phyloP scores from a whole-genome alignment of 2,329 filamentous ascomycete genomes.

The Xylariaceae sp. region DNA sequence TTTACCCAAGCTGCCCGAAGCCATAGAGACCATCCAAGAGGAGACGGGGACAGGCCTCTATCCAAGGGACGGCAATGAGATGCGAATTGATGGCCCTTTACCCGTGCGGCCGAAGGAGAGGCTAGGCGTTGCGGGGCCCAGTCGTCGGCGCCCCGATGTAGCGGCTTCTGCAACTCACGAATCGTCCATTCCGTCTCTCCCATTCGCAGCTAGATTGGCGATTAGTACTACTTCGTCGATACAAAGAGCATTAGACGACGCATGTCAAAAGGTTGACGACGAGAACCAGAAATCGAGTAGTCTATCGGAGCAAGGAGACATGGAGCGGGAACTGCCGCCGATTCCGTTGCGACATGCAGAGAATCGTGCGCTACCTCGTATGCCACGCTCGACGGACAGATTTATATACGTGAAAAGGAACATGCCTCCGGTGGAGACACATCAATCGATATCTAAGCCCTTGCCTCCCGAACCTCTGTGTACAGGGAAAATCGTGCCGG shows the following conservation, averaged over 20 bases:
- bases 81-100: neutral
- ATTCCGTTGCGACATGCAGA: conserved; percentile 7
- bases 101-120: conserved; percentile 1
- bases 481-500: conserved; percentile 5
- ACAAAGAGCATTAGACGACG: conserved; percentile 30
- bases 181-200: conserved; percentile 27
- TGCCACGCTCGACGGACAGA: conserved; percentile 13
- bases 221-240: conserved; percentile 29
- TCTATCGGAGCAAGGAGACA: conserved; percentile 1
- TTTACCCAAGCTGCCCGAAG: conserved; percentile 16
- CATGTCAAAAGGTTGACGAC: conserved; percentile 26
- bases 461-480: conserved; percentile 18
- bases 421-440: conserved; percentile 15
- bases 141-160: conserved; percentile 7
- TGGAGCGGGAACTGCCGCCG: conserved; percentile 15
- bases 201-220: conserved; percentile 29
- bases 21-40: conserved; percentile 23
- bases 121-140: neutral
- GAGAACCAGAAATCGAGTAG: conserved; percentile 18
- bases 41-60: conserved; percentile 20
- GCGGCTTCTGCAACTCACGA: conserved; percentile 19
- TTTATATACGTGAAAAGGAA: conserved; percentile 19
- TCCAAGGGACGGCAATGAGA: conserved; percentile 1
- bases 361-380: conserved; percentile 8
- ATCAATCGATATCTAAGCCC: conserved; percentile 15